These are phyloP conservation scores for Neofusicoccum ribis DNA, from an alignment of 2,329 filamentous ascomycete genomes.

Conservation along the genomic window DNA sequence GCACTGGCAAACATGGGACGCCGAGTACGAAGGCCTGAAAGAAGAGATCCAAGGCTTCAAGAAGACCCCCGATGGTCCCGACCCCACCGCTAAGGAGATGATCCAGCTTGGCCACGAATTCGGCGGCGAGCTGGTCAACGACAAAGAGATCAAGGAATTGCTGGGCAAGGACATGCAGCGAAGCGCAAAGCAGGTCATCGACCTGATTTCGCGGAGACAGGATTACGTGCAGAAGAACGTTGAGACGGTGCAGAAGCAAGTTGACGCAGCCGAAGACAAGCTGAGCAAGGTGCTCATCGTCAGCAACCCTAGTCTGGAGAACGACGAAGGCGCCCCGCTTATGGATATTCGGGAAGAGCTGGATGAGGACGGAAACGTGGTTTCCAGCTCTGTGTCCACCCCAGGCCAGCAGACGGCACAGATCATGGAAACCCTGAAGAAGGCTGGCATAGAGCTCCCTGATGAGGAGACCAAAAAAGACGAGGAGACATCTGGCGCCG, in stretches of 20 bases:
- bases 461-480: background rate
- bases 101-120: constrained; percentile 57
- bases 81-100: constrained; percentile 30
- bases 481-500: background rate
- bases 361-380: constrained; percentile 84
- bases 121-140: constrained; percentile 63
- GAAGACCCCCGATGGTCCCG: constrained; percentile 14
- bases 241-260: constrained; percentile 69
- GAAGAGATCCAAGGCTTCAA: constrained; percentile 69
- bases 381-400: constrained; percentile 54
- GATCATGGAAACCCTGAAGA: constrained; percentile 70
- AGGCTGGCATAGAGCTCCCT: constrained; percentile 62
- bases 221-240: constrained; percentile 90
- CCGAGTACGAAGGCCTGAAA: constrained; percentile 86
- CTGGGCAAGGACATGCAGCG: constrained; percentile 50
- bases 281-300: constrained; percentile 63
- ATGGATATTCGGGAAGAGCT: constrained; percentile 91
- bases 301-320: constrained; percentile 60
- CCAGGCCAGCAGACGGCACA: constrained; percentile 68
- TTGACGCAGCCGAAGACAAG: constrained; percentile 68
- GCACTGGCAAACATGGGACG: constrained; percentile 89
- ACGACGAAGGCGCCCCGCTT: constrained; percentile 72
- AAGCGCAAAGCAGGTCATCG: constrained; percentile 63
- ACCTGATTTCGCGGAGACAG: constrained; percentile 70
- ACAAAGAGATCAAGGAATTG: constrained; percentile 59